These are phyloP conservation scores for Serpula lacrymans DNA, from an alignment of 768 basidiomycete species.

Conservation along the genomic window DNA sequence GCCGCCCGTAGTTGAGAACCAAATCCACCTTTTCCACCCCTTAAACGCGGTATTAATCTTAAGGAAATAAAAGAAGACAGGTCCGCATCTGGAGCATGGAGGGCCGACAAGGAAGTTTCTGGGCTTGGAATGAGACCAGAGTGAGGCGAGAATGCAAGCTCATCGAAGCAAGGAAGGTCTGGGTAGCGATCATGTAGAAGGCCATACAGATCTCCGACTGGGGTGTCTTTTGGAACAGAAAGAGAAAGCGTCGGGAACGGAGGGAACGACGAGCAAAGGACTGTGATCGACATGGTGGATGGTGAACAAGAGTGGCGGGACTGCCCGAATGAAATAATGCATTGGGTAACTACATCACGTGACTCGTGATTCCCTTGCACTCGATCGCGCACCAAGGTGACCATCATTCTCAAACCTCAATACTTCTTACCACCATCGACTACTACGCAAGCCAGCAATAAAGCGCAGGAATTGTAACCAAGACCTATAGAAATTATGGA, in stretches of 20 bases:
- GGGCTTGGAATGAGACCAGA: constrained; percentile 28
- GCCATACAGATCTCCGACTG: constrained; percentile 38
- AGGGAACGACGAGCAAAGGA: constrained; percentile 58
- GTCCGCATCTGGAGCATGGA: constrained; percentile 22
- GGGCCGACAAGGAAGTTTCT: constrained; percentile 33
- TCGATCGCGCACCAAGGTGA: no score
- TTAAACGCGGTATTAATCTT: constrained; percentile 68
- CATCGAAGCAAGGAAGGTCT: constrained; percentile 39
- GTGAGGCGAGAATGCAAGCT: constrained; percentile 40
- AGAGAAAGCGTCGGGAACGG: constrained; percentile 58
- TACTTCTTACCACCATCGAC: no score
- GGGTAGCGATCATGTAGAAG: constrained; percentile 46
- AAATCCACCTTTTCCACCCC: constrained; percentile 96
- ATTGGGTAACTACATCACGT: no score
- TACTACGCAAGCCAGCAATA: no score
- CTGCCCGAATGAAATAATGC: constrained; percentile 11
- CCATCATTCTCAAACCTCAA: no score
- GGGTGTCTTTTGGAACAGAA: constrained; percentile 37
- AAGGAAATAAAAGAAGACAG: constrained; percentile 52
- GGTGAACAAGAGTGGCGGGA: not conserved
- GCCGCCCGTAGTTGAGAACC: constrained; percentile 95
- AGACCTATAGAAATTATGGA: no score
- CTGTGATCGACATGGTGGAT: constrained; percentile 41
- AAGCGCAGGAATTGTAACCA: no score
- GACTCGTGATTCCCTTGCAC: constrained; percentile 19